Base-by-base conservation (phyloP, 1,284 basidiomycete species). In the Trichosporon faecale region DNA sequence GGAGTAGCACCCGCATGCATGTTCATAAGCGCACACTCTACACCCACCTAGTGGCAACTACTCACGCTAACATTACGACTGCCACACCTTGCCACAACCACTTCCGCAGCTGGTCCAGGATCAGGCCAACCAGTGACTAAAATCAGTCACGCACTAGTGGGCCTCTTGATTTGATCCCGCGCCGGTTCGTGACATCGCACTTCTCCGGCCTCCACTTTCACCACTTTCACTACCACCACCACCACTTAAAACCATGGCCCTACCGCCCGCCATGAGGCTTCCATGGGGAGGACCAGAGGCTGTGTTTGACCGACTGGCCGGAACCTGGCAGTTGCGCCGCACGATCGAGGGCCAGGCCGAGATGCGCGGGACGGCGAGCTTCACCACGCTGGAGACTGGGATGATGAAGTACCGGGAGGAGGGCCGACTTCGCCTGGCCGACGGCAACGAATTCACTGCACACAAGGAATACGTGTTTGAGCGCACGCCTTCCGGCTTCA, bases 401-500 rank as follows among this genome's bases (percentile, higher is more conserved):
- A 31, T 31, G 27, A 7, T 61, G 31, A 29, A 31, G 16, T 61
- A 61, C 29, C 57, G 57, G 16, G 57, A 61, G 57, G 57, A 61
- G 18, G 57, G 57, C 18, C 29, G 57, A 12, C 57, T 61, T 14
- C 57, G 57, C 18, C 29, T 61, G 9, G 57, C 57, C 27, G 57
- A 61, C 11, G 57, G 57, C 16, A 29, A 61, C 57, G 57, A 61
- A 27, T 61, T 61, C 27, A 31, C 12, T 27, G 57, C 57, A 18
- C 57, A 61, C 57, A 61, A 61, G 57, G 57, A 61, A 27, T 61
- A 61, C 57, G 18, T 61, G 6, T 61, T 61, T 31, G 57, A 61
- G 29, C 29, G 57, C 12, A n/a, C 57, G 2, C 27, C 57, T 12
- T 8, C 18, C 2, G 57, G 57, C 27, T 61, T 61, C 57, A 61